Evolutionary conservation across 345 rosid genomes (phyloP), one percentile per base, ranked within the genome.

Genomic region (Ceriops tagal): DNA sequence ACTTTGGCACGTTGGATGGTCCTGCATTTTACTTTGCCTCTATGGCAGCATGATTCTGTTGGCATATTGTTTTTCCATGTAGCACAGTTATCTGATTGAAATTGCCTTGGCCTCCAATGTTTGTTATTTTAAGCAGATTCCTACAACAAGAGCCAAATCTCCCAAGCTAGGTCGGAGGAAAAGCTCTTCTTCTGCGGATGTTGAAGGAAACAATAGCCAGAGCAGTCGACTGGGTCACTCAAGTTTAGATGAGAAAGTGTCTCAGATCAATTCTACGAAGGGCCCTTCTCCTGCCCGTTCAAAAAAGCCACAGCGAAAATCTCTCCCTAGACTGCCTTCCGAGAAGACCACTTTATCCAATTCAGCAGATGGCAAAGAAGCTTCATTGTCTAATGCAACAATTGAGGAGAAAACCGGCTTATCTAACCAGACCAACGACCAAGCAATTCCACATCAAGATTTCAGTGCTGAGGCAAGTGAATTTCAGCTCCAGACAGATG

Each of bases 161-260:
- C 99, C 99, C 16, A 96, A 92, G 76, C 91, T 96, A 26, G 99
- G 99, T 49, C 72, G 99, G 64, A 96, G 68, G 75, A 96, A 96
- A 85, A 79, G 74, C 75, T 68, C 82, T 8, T 63, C 75, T 26
- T 53, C 75, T 24, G 72, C 58, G 6, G 96, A 89, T 32, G 60
- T 85, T 28, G 91, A 85, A 78, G 91, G 75, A 78, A 81, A 76
- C 66, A 73, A 61, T 61, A 69, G 62, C 49, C 81, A 68, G 59
- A 80, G 69, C 60, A 72, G 64, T 58, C 80, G 58, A 71, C 9
- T 52, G 5, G 78, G 80, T 46, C 84, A 96, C 59, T 73, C 88
- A 58, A 92, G 99, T 84, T 80, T 96, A 68, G 98, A 92, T 56
- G 92, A 80, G 82, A 81, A 77, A 75, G 72, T 69, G 39, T 65